Evolutionary conservation across 148 eudicot genomes (phyloP).

Genomic region (Rhododendron vialii): DNA sequence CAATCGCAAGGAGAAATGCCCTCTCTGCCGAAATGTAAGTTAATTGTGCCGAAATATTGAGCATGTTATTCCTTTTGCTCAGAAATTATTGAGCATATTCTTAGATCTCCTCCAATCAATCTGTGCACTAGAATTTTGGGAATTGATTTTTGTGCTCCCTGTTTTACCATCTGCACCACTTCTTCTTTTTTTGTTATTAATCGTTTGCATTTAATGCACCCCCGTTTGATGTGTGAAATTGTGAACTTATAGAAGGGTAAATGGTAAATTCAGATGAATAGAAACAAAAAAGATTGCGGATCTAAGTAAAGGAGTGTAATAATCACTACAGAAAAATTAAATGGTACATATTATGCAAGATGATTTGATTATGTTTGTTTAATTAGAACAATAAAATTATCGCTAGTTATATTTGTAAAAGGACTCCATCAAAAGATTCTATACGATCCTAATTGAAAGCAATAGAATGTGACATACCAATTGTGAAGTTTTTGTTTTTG

Average conservation of each 20-base stretch:
- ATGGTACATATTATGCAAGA: background rate
- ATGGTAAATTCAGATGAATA: background rate
- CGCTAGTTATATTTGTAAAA: background rate
- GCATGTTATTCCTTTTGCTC: background rate
- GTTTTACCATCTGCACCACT: background rate
- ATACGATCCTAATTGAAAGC: background rate
- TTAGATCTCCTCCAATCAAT: background rate
- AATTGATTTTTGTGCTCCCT: background rate
- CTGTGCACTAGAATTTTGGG: background rate
- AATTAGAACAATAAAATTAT: background rate
- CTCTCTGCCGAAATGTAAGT: slow-evolving; percentile 80
- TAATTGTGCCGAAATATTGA: background rate
- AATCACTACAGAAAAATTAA: background rate
- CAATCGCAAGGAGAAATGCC: slow-evolving; percentile 61
- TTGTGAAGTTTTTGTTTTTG: background rate
- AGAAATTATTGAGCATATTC: background rate
- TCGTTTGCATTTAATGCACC: background rate
- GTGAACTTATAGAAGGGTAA: background rate
- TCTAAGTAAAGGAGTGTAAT: background rate
- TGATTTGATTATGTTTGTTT: background rate
- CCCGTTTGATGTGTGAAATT: background rate
- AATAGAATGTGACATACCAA: background rate
- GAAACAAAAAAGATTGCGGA: too few relatives aligned
- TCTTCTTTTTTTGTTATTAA: background rate
- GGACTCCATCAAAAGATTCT: background rate